phyloP scores from a whole-genome alignment of 148 eudicot genomes.

The Heliamphora exappendiculata region DNA sequence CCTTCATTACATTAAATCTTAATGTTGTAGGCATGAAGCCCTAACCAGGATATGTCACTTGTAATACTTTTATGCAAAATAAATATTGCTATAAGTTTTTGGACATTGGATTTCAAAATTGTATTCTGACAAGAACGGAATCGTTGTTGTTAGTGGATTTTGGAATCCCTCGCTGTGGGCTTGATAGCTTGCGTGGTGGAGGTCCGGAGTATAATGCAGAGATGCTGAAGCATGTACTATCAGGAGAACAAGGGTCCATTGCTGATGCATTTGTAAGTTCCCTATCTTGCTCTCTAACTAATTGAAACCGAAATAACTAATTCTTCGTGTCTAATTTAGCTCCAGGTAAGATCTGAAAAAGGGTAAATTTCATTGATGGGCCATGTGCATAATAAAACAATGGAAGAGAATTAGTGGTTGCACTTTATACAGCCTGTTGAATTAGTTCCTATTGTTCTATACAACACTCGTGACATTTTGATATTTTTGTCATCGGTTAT shows the following conservation, averaged over 20 bases:
- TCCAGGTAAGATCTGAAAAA: no score
- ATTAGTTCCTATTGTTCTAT: background rate
- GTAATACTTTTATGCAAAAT: background rate
- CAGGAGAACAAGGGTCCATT: constrained; percentile 21
- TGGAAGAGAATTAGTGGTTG: background rate
- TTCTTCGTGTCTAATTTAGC: no score
- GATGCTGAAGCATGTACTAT: background rate
- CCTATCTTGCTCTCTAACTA: background rate
- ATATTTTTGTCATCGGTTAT: no score
- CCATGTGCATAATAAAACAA: background rate
- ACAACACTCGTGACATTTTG: background rate
- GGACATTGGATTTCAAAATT: background rate
- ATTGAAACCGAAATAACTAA: no score
- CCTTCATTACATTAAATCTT: background rate
- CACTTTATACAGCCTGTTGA: background rate
- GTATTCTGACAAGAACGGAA: constrained; percentile 3
- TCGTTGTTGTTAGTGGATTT: constrained; percentile 63
- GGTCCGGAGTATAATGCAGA: constrained; percentile 89
- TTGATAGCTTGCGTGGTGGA: constrained; percentile 78
- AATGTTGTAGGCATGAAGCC: background rate
- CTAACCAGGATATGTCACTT: background rate
- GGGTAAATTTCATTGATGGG: no score
- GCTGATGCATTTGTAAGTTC: constrained; percentile 38
- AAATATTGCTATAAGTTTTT: background rate
- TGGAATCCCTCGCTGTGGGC: constrained; percentile 83